Percentiles rank a stretch among this genome's conserved stretches.
Evolutionary conservation across 176 grass and related monocot genomes (phyloP).

Genomic region (Pharus latifolius): DNA sequence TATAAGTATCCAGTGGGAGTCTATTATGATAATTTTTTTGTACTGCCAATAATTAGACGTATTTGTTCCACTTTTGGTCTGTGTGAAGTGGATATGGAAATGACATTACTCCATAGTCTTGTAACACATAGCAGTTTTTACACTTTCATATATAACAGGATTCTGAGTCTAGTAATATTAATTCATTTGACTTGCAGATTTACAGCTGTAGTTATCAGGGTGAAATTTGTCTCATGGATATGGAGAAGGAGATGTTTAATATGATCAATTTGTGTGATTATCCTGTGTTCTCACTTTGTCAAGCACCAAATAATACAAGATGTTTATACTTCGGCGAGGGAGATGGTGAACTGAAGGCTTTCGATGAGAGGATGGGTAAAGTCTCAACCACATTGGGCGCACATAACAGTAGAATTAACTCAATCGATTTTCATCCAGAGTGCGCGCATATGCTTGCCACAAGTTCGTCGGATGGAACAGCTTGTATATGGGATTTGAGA

Average conservation of each 20-base stretch:
- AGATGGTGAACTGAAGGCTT: conserved; percentile 26
- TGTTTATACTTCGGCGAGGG: conserved; percentile 36
- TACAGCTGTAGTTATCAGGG: conserved; percentile 51
- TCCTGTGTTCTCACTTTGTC: conserved; percentile 29
- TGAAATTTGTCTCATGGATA: conserved; percentile 52
- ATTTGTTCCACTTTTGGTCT: background rate
- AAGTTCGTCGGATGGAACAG: conserved; percentile 57
- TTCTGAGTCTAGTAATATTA: background rate
- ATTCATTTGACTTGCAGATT: conserved; percentile 29
- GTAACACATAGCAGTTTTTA: background rate
- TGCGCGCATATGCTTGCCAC: conserved; percentile 55
- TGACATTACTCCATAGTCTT: background rate
- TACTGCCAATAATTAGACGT: too few species aligned
- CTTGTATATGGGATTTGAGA: conserved; percentile 71
- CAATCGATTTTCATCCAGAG: conserved; percentile 63
- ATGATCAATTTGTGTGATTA: conserved; percentile 29
- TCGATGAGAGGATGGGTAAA: conserved; percentile 42
- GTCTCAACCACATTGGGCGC: conserved; percentile 36
- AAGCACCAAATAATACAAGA: conserved; percentile 12
- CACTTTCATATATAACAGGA: background rate
- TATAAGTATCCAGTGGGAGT: too few species aligned
- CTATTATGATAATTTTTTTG: too few species aligned
- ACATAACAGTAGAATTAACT: conserved; percentile 55
- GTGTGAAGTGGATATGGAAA: background rate
- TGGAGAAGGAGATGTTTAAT: conserved; percentile 38